phyloP scores from a whole-genome alignment of 2,329 filamentous ascomycete genomes.

The Trichoderma breve region DNA sequence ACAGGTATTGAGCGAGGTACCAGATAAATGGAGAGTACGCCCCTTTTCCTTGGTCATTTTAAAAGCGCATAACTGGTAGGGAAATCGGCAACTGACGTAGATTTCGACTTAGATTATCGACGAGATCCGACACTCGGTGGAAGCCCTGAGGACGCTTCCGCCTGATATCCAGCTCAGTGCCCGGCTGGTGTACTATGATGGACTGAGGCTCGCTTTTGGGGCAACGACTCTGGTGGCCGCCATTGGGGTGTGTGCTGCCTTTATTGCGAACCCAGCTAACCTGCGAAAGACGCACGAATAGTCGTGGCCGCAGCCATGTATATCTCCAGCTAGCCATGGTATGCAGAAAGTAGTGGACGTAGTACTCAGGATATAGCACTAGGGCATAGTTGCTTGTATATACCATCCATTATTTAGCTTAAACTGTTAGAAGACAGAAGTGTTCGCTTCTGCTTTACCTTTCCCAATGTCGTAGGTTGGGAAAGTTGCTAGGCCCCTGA shows the following conservation, averaged over 20 bases:
- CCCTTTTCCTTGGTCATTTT: slow-evolving; percentile 18
- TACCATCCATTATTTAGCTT: not conserved
- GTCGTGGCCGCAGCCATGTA: not conserved
- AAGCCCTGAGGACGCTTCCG: slow-evolving; percentile 50
- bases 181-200: slow-evolving; percentile 58
- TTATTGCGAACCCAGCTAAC: slow-evolving; percentile 32
- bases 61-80: not conserved
- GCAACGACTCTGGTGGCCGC: slow-evolving; percentile 52
- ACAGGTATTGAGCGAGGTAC: slow-evolving; percentile 51
- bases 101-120: slow-evolving; percentile 52
- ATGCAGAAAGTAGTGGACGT: not conserved
- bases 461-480: no score
- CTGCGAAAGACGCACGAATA: slow-evolving; percentile 32
- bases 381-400: not conserved
- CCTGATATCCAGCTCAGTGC: slow-evolving; percentile 56
- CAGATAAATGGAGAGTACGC: slow-evolving; percentile 57
- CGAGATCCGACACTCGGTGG: slow-evolving; percentile 59
- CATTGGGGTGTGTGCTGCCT: slow-evolving; percentile 40
- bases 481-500: no score
- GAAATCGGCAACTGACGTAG: slow-evolving; percentile 23
- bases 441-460: no score
- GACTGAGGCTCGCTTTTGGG: slow-evolving; percentile 54
- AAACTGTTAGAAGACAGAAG: no score
- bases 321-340: not conserved
- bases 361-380: not conserved